Evolutionary conservation across 2,329 filamentous ascomycete species (phyloP).

Genomic region (Ceratocystis papillata): DNA sequence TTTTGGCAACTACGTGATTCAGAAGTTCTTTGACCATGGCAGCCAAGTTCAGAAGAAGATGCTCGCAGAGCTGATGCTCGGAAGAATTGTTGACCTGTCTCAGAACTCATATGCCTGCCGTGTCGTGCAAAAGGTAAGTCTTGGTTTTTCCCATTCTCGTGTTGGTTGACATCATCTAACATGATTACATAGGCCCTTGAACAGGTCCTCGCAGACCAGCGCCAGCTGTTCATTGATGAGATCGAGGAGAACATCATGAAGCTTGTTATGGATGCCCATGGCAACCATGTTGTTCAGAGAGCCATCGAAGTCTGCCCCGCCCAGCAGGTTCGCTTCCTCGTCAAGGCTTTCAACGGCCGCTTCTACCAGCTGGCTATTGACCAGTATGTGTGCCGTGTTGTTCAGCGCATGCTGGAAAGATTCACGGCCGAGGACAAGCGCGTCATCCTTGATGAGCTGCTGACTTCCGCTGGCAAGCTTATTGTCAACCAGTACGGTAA

Average conservation of each 20-base stretch:
- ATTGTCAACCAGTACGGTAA: constrained; percentile 88
- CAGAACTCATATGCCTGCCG: constrained; percentile 87
- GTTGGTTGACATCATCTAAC: constrained; percentile 15
- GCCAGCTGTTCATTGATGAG: constrained; percentile 72
- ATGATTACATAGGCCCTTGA: constrained; percentile 58
- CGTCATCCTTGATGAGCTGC: constrained; percentile 67
- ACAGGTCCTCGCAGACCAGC: constrained; percentile 83
- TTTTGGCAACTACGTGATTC: constrained; percentile 96
- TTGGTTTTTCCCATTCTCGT: too few relatives aligned
- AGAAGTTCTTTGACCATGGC: constrained; percentile 94
- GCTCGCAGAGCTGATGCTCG: constrained; percentile 76
- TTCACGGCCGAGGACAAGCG: constrained; percentile 61
- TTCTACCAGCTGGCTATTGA: constrained; percentile 66
- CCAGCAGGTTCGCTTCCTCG: constrained; percentile 73
- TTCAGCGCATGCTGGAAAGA: constrained; percentile 82
- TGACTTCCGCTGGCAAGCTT: constrained; percentile 57
- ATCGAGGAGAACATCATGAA: constrained; percentile 64
- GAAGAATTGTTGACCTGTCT: constrained; percentile 68
- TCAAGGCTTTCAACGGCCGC: constrained; percentile 65
- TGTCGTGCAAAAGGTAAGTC: constrained; percentile 76
- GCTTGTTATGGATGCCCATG: constrained; percentile 77
- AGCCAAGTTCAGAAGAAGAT: constrained; percentile 87
- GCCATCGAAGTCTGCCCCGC: constrained; percentile 72
- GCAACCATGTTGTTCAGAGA: constrained; percentile 95
- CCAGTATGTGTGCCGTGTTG: constrained; percentile 79